A percentile compares a stretch with the other conserved stretches of the same genome.
Conservation (phyloP, 2,329 filamentous ascomycete species). For the Phyllosticta capitalensis region DNA sequence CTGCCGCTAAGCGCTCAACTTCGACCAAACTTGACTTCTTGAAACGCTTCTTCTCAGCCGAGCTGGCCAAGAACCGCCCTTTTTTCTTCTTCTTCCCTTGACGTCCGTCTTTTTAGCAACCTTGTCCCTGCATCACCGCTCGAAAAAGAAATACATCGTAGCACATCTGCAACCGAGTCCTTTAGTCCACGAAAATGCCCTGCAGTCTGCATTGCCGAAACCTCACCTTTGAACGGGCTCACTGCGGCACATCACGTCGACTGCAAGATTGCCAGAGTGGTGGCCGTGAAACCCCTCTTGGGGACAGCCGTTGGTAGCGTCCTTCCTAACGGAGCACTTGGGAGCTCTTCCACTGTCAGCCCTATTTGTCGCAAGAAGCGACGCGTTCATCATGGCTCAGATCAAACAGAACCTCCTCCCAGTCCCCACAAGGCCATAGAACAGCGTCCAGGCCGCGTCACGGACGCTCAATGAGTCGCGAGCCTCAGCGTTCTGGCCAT, state of each 20-base stretch:
- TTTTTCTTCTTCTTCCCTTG: neutral
- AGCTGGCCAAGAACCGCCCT: neutral
- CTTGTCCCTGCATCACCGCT: neutral
- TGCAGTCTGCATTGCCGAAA: neutral
- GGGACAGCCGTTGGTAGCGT: neutral
- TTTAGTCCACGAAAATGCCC: neutral
- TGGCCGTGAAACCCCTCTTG: neutral
- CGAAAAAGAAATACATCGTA: neutral
- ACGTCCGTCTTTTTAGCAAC: too few species aligned
- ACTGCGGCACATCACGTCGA: neutral
- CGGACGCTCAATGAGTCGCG: too few species aligned
- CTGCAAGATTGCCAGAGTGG: neutral
- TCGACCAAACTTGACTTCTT: too few species aligned
- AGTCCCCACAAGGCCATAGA: too few species aligned
- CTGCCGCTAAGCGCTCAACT: neutral
- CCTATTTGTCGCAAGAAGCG: too few species aligned
- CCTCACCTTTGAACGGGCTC: neutral
- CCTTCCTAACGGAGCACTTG: neutral
- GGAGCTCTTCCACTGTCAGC: neutral
- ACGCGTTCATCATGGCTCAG: too few species aligned
- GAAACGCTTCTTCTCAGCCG: neutral
- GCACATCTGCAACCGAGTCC: neutral
- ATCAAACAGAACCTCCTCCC: too few species aligned
- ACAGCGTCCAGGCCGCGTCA: too few species aligned
- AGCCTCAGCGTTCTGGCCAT: neutral